Base-by-base conservation (phyloP, 2,329 filamentous ascomycete species). In the Hortaea sp. region DNA sequence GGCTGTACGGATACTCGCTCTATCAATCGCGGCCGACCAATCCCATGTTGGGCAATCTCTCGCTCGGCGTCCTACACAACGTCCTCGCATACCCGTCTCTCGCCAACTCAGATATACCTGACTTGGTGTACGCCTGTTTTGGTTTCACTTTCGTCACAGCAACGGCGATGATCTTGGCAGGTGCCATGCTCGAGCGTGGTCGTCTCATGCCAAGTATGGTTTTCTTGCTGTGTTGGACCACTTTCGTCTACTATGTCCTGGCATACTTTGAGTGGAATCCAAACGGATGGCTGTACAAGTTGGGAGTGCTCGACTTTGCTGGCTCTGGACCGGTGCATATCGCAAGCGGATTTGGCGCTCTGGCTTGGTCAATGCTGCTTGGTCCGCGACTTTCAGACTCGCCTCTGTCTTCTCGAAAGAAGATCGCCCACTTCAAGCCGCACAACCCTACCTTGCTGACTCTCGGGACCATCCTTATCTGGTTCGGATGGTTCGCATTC, bases 191-290 rank as follows among this genome's bases (percentile, higher is more conserved):
- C 43, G 88, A 95, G 64, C 78, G 88, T 55, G 88, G 88, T 50
- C 81, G 88, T 50, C 89, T 94, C 81, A 78, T 92, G 5, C 88
- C 88, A 9, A 88, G 84, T 63, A 79, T 94, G 55, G 74, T 94
- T 60, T 94, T 94, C 74, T 90, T 94, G 82, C 90, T 95, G 61
- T 71, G 94, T 63, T 95, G 88, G 88, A 77, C 84, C 1, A 95
- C 88, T 4, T 63, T 94, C 49, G 84, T 95, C 62, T 95, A 94
- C 67, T 88, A 94, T 58, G 85, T 88, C 2, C 88, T 95, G 61
- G 88, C 88, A 40, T 94, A 87, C 76, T 94, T 88, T 88, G 94
- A 86, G 6, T 95, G 88, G 88, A 94, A 94, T 63, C 67, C 84
- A 1, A 71, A 71, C 30, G 88, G 88, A 27, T 95, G 88, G 88